These are phyloP conservation scores for Sporisorium exsertum DNA, from an alignment of 1,284 basidiomycete species.

Conservation along the genomic window DNA sequence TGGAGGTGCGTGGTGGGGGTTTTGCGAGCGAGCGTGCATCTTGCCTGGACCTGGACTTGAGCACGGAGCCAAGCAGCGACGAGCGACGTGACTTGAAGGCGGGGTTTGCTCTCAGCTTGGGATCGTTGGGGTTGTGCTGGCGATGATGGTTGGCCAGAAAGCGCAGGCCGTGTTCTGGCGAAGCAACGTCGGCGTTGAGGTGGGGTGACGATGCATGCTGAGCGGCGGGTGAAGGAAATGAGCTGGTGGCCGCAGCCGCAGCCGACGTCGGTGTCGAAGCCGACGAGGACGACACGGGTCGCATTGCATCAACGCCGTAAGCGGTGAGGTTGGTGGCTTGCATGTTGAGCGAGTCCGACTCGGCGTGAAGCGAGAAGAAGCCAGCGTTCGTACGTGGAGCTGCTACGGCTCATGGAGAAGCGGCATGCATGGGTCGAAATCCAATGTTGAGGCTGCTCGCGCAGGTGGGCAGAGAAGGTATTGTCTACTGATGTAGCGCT, in stretches of 20 bases:
- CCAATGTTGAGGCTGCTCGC: not conserved
- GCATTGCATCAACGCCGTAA: not conserved
- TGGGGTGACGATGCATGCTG: slow-evolving; percentile 1
- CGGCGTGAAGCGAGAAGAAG: not conserved
- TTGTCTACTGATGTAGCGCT: not conserved
- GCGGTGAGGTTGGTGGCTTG: not conserved
- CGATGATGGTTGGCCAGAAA: slow-evolving; percentile 52
- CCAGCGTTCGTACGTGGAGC: not conserved
- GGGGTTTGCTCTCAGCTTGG: slow-evolving; percentile 36
- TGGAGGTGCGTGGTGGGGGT: not conserved
- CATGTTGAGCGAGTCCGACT: not conserved
- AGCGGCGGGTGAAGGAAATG: not conserved
- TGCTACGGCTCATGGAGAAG: not conserved
- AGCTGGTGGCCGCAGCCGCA: not conserved
- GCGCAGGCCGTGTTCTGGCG: slow-evolving; percentile 4
- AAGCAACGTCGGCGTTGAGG: not conserved
- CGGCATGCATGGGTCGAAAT: not conserved
- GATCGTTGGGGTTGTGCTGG: slow-evolving; percentile 44
- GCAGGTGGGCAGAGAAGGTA: not conserved
- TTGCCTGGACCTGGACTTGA: slow-evolving; percentile 31
- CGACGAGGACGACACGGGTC: not conserved
- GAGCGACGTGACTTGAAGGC: slow-evolving; percentile 41
- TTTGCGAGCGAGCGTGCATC: slow-evolving; percentile 7
- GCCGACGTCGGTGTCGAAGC: not conserved
- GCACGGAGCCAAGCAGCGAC: slow-evolving; percentile 33